Evolutionary conservation across 306 rosid species (phyloP).

Genomic region (Cicer judaicum): DNA sequence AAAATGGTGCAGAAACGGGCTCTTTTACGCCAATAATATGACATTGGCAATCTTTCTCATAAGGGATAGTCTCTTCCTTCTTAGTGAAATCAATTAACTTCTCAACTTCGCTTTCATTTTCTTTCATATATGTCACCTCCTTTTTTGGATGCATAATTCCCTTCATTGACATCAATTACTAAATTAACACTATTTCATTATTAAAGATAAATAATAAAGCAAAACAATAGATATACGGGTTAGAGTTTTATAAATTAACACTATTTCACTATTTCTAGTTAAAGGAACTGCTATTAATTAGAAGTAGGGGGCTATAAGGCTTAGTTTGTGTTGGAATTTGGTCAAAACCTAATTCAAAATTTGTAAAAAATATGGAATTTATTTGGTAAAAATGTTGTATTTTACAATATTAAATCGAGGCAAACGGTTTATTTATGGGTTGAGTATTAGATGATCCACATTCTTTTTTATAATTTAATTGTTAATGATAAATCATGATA

Average conservation of each 20-base stretch:
- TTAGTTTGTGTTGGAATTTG: no score
- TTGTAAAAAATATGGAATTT: no score
- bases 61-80: constrained; percentile 26
- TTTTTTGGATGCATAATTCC: constrained; percentile 49
- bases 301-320: no score
- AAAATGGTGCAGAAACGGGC: constrained; percentile 90
- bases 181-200: not conserved
- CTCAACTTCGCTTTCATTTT: constrained; percentile 37
- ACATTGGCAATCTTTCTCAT: constrained; percentile 52
- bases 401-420: no score
- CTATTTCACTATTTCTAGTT: no score
- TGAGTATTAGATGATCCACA: no score
- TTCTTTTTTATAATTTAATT: no score
- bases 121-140: constrained; percentile 36
- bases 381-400: no score
- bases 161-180: constrained; percentile 37
- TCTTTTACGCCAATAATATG: constrained; percentile 39
- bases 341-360: no score
- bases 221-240: not conserved
- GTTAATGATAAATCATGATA: no score
- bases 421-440: no score
- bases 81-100: constrained; percentile 33
- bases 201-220: not conserved
- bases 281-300: no score
- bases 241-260: not conserved